Percentiles rank a stretch among this genome's conserved stretches.
Conservation (phyloP, 2,329 filamentous ascomycete species). For the Penicillium sp. region DNA sequence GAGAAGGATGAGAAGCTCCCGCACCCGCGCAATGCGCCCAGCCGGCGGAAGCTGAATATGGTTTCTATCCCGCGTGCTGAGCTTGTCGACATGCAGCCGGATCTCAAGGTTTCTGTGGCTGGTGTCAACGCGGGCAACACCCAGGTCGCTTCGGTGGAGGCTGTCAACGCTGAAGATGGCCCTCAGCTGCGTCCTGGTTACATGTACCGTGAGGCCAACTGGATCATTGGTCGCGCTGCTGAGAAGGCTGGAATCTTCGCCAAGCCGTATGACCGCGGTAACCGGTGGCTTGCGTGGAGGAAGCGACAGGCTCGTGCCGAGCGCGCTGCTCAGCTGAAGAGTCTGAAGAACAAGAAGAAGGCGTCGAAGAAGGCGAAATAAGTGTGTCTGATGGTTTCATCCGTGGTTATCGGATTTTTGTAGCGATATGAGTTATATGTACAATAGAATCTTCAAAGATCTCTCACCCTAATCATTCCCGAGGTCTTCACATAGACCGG, state of each 20-base stretch:
- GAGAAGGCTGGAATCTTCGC: slow-evolving; percentile 57
- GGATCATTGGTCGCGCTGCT: slow-evolving; percentile 60
- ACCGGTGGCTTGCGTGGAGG: slow-evolving; percentile 62
- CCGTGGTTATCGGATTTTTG: slow-evolving; percentile 19
- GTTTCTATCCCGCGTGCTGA: slow-evolving; percentile 46
- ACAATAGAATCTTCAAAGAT: slow-evolving; percentile 26
- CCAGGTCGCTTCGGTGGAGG: slow-evolving; percentile 21
- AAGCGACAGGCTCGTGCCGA: slow-evolving; percentile 51
- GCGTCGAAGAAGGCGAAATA: slow-evolving; percentile 35
- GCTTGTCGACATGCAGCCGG: slow-evolving; percentile 18
- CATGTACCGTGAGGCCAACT: slow-evolving; percentile 62
- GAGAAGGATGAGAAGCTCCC: slow-evolving; percentile 76
- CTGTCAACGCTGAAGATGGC: slow-evolving; percentile 25
- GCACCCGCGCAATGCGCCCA: slow-evolving; percentile 65
- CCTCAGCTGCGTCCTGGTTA: slow-evolving; percentile 52
- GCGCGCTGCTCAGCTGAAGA: slow-evolving; percentile 51
- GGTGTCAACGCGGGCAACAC: slow-evolving; percentile 23
- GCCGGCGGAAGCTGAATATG: slow-evolving; percentile 72
- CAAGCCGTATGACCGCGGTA: slow-evolving; percentile 51
- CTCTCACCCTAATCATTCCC: neutral
- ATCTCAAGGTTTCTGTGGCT: slow-evolving; percentile 24
- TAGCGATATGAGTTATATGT: slow-evolving; percentile 30
- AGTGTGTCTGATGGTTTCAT: slow-evolving; percentile 23
- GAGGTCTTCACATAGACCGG: neutral
- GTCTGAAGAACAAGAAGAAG: slow-evolving; percentile 47